These are phyloP conservation scores for Raphidocelis subcapitata DNA, from an alignment of 139 green algal genomes.

Conservation along the genomic window DNA sequence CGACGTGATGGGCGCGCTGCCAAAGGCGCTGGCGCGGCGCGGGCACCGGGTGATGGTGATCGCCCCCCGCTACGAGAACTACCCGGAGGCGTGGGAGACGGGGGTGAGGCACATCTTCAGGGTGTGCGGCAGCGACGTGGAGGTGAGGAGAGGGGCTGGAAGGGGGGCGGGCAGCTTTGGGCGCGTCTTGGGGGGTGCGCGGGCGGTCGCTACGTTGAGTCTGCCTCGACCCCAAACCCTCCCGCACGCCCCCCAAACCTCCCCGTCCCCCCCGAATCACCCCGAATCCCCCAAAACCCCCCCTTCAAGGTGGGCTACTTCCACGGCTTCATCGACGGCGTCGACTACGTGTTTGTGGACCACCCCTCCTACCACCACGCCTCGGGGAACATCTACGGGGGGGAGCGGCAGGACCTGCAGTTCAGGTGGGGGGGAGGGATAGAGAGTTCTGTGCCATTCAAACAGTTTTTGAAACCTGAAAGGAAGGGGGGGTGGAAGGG, in stretches of 20 bases:
- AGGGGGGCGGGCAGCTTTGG: too few species aligned
- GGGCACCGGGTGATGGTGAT: conserved; percentile 93
- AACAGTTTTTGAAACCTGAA: too few species aligned
- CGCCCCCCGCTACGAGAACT: conserved; percentile 76
- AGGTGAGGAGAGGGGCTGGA: conserved; percentile 52
- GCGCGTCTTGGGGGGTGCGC: too few species aligned
- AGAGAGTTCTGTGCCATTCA: too few species aligned
- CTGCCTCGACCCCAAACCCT: too few species aligned
- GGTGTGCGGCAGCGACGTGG: conserved; percentile 62
- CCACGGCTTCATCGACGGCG: conserved; percentile 76
- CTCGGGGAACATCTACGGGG: conserved; percentile 79
- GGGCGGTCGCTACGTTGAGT: too few species aligned
- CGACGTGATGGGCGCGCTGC: conserved; percentile 94
- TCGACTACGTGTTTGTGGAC: conserved; percentile 94
- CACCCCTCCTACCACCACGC: conserved; percentile 76
- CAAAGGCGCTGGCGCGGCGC: conserved; percentile 77
- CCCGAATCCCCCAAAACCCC: too few species aligned
- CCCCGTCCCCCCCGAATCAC: too few species aligned
- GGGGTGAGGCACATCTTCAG: conserved; percentile 61
- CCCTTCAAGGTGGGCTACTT: conserved; percentile 76
- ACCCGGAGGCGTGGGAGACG: conserved; percentile 74
- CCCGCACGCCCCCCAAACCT: too few species aligned
- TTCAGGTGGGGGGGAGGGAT: conserved; percentile 62
- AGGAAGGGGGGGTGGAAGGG: too few species aligned
- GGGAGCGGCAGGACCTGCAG: conserved; percentile 61